These are phyloP conservation scores for Pseudocercospora eumusae DNA, from an alignment of 2,329 filamentous ascomycete genomes.

Conservation along the genomic window DNA sequence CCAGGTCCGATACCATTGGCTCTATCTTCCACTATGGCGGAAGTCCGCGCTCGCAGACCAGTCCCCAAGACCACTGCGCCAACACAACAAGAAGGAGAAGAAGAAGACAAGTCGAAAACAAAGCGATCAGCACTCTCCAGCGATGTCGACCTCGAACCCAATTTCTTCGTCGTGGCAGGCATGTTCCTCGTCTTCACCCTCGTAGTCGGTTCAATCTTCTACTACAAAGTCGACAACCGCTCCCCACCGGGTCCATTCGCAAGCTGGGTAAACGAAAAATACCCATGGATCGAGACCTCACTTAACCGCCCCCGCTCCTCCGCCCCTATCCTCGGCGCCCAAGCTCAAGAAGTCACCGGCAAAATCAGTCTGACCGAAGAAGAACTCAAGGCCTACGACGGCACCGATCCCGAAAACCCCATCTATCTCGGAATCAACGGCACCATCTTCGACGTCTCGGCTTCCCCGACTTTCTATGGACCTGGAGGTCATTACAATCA, in stretches of 20 bases:
- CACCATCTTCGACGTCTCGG: conserved; percentile 39
- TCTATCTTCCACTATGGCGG: conserved; percentile 18
- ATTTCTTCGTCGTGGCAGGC: conserved; percentile 24
- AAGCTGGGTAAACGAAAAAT: conserved; percentile 26
- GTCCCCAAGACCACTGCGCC: conserved; percentile 14
- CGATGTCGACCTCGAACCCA: conserved; percentile 27
- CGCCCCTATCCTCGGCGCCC: conserved; percentile 19
- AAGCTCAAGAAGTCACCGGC: conserved; percentile 21
- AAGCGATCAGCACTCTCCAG: conserved; percentile 10
- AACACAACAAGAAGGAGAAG: conserved; percentile 19
- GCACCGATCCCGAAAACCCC: conserved; percentile 31
- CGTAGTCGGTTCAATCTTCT: conserved; percentile 22
- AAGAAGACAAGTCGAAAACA: conserved; percentile 22
- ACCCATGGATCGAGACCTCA: conserved; percentile 24
- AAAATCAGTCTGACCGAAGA: conserved; percentile 28
- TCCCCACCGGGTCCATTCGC: conserved; percentile 25
- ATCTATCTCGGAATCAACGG: conserved; percentile 38
- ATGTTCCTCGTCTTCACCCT: conserved; percentile 23
- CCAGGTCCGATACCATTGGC: not conserved
- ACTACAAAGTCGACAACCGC: conserved; percentile 32
- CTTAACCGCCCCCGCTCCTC: conserved; percentile 18
- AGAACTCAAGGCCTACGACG: conserved; percentile 32
- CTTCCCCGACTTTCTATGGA: conserved; percentile 36
- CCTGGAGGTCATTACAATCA: conserved; percentile 37
- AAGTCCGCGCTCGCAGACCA: conserved; percentile 25